Percentiles rank a stretch among this genome's conserved stretches.
Conservation (phyloP, 495 filamentous ascomycete genomes). For the Neurospora sp. region DNA sequence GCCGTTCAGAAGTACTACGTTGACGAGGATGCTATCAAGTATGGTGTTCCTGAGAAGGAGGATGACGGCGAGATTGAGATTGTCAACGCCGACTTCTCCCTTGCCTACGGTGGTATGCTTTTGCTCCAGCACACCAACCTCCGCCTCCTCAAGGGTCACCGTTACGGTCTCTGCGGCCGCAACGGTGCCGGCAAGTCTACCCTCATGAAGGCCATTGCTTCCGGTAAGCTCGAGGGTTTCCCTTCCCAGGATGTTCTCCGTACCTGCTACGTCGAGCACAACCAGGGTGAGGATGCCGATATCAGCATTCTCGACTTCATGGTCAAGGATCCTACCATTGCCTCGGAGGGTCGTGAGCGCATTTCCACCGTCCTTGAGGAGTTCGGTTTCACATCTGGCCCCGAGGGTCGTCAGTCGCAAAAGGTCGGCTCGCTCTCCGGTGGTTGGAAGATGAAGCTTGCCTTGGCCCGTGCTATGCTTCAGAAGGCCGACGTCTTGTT, state of each 20-base stretch:
- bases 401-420: conserved; percentile 76
- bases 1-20: conserved; percentile 61
- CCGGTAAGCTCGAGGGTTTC: conserved; percentile 94
- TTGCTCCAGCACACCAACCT: conserved; percentile 94
- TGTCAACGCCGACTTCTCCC: conserved; percentile 95
- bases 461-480: conserved; percentile 92
- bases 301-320: conserved; percentile 91
- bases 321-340: conserved; percentile 70
- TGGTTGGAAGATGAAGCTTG: conserved; percentile 99
- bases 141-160: conserved; percentile 85
- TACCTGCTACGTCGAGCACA: conserved; percentile 98
- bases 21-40: conserved; percentile 78
- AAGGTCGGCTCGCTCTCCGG: conserved; percentile 93
- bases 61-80: conserved; percentile 83
- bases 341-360: conserved; percentile 60
- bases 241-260: conserved; percentile 80
- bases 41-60: conserved; percentile 70
- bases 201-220: conserved; percentile 91
- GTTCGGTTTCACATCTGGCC: conserved; percentile 86
- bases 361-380: conserved; percentile 77
- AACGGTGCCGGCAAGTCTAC: conserved; percentile 98
- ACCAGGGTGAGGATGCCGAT: conserved; percentile 93
- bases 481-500: conserved; percentile 90
- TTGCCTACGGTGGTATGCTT: conserved; percentile 97
- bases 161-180: conserved; percentile 91